Evolutionary conservation across 441 rosid species (phyloP).

Genomic region (Eruca vesicaria): DNA sequence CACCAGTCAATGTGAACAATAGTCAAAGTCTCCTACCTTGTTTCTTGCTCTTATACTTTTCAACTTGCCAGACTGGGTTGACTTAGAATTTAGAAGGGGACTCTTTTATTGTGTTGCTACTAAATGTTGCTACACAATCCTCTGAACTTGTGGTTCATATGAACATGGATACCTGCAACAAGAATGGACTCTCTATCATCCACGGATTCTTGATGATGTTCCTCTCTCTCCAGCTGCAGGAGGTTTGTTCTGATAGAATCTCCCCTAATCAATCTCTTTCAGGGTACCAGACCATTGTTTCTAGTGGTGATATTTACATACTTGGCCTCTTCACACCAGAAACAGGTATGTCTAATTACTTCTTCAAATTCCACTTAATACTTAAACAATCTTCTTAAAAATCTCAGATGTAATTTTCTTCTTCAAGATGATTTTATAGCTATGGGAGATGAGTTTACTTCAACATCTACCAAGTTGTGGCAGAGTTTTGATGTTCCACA

Average conservation of each 20-base stretch:
- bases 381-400: background rate
- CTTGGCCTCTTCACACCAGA: conserved; percentile 2
- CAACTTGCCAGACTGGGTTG: background rate
- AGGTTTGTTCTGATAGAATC: background rate
- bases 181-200: background rate
- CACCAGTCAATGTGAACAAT: too few species aligned
- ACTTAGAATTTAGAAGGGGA: too few species aligned
- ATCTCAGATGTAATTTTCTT: background rate
- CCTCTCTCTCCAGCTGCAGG: background rate
- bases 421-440: background rate
- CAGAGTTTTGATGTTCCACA: conserved; percentile 19
- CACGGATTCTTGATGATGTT: conserved; percentile 7
- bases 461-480: background rate
- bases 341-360: background rate
- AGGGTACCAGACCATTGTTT: background rate
- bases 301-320: background rate
- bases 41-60: background rate
- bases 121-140: background rate
- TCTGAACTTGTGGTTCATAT: background rate
- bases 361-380: background rate
- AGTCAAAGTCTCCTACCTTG: background rate
- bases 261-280: background rate
- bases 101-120: background rate
- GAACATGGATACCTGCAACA: conserved; percentile 13
- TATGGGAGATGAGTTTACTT: background rate